Base-by-base conservation (phyloP, 805 yeast species). In the Torulaspora franciscae region DNA sequence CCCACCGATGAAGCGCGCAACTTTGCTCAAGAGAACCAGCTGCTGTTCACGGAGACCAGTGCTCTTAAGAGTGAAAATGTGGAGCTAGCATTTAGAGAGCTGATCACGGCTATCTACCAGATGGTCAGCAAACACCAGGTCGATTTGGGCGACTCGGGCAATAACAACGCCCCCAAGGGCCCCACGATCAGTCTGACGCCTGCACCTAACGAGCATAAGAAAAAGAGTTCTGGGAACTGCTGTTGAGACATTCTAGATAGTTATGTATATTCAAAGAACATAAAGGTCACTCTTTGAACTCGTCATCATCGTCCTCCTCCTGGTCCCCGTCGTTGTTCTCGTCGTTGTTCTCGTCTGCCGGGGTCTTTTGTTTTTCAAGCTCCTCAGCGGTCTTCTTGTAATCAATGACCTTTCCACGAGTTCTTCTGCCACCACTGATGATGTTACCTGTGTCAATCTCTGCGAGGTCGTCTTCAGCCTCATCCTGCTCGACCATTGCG, bases 1-100 rank as follows among this genome's bases (percentile, higher is more conserved):
- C 96, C 98, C 48, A 90, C 97, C 26, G 98, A 93, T 47, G 99
- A 93, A 69, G 99, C 98, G 48, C 85, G 83, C 68, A 85, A 83
- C 61, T 90, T 90, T 70, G 96, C 96, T 32, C 79, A 85, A 48
- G 97, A 93, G 68, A 90, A 93, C 71, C 86, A 80, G 65, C 75
- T 93, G 58, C 73, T 93, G 59, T 93, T 93, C 65, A 91, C 96
- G 37, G 99, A 93, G 73, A 95, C 98, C 11, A 83, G 95, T 49
- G 99, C 98, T 23, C 76, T 93, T 51, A 87, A 87, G 56, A 83
- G 95, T 36, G 95, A 91, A 61, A 93, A 93, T 66, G 99, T 93
- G 47, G 98, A 93, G 65, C 75, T 81, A 54, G 90, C 97, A 7
- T 93, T 93, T 77, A 87, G 89, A 65, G 95, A 90, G 66, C 78